phyloP scores from a whole-genome alignment of 352 stramenopile genomes.

The Sclerospora graminicola region DNA sequence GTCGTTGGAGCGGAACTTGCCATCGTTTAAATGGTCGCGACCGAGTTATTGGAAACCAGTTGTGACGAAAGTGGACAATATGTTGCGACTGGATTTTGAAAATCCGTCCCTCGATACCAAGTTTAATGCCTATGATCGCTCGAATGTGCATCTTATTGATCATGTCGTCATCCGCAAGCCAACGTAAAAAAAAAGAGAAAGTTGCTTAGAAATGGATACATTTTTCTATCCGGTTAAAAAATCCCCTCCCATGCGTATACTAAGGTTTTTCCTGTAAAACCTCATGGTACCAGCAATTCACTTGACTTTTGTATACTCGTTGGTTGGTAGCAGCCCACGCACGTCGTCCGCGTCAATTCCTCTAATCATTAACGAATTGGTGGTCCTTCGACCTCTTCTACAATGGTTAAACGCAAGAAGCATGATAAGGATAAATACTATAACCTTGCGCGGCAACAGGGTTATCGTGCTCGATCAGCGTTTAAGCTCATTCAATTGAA shows the following conservation, averaged over 20 bases:
- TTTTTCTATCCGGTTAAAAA: no score
- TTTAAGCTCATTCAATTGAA: conserved; percentile 99
- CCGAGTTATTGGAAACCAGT: conserved; percentile 80
- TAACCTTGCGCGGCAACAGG: conserved; percentile 96
- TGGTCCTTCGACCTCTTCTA: conserved; percentile 1
- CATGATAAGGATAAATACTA: conserved; percentile 99
- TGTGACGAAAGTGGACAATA: conserved; percentile 74
- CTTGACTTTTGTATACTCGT: conserved; percentile 24
- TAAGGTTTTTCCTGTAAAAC: conserved; percentile 17
- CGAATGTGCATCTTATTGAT: conserved; percentile 75
- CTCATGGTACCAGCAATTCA: conserved; percentile 5
- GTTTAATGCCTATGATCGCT: conserved; percentile 69
- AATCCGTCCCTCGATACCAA: conserved; percentile 63
- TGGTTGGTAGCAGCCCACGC: conserved; percentile 11
- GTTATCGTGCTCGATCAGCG: conserved; percentile 95
- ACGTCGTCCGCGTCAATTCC: background rate
- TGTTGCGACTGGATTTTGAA: conserved; percentile 79
- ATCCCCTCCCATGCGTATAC: background rate
- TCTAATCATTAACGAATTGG: conserved; percentile 24
- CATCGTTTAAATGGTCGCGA: conserved; percentile 57
- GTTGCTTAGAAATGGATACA: no score
- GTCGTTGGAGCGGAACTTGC: conserved; percentile 43
- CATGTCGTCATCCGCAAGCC: conserved; percentile 44
- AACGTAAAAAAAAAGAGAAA: no score
- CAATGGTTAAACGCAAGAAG: conserved; percentile 95